A percentile compares a stretch with the other conserved stretches of the same genome.
Evolutionary conservation across 1,284 basidiomycete genomes (phyloP).

Genomic region (Cutaneotrichosporon mucoides): DNA sequence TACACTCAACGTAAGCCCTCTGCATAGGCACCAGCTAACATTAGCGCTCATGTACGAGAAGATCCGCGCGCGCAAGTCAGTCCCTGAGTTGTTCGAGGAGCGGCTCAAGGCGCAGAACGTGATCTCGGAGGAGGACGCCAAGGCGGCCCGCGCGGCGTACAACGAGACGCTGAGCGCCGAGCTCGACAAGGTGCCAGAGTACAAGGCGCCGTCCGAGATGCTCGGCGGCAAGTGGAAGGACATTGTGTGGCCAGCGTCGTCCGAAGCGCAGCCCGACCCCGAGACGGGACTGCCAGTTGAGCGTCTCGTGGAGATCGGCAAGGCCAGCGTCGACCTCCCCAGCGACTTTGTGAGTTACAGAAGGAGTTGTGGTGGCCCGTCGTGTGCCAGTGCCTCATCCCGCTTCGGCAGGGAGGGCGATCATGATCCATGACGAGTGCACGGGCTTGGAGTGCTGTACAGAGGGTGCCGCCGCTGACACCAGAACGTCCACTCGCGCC

Average conservation of each 20-base stretch:
- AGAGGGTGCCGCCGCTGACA: not conserved
- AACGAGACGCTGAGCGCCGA: slow-evolving; percentile 61
- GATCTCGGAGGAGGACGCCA: slow-evolving; percentile 55
- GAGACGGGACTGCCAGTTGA: slow-evolving; percentile 63
- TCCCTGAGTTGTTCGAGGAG: slow-evolving; percentile 75
- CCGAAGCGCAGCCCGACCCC: slow-evolving; percentile 57
- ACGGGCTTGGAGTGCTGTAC: too few species aligned
- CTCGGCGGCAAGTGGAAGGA: slow-evolving; percentile 61
- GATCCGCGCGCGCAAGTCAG: slow-evolving; percentile 68
- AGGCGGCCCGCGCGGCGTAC: slow-evolving; percentile 57
- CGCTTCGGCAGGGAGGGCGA: too few species aligned
- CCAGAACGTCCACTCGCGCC: slow-evolving; percentile 71
- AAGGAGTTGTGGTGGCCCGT: too few species aligned
- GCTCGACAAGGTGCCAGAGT: slow-evolving; percentile 55
- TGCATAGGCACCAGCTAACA: slow-evolving; percentile 8
- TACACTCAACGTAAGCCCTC: slow-evolving; percentile 66
- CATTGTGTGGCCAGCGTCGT: slow-evolving; percentile 66
- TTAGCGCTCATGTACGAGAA: slow-evolving; percentile 74
- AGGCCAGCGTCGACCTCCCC: slow-evolving; percentile 66
- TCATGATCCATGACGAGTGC: too few species aligned
- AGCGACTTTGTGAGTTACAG: slow-evolving; percentile 63
- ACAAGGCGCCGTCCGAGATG: slow-evolving; percentile 56
- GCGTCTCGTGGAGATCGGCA: slow-evolving; percentile 59
- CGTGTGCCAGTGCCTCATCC: too few species aligned
- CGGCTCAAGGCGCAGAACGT: slow-evolving; percentile 63